Base-by-base conservation (phyloP, 2,329 filamentous ascomycete species). In the Arachnomyces sp. region DNA sequence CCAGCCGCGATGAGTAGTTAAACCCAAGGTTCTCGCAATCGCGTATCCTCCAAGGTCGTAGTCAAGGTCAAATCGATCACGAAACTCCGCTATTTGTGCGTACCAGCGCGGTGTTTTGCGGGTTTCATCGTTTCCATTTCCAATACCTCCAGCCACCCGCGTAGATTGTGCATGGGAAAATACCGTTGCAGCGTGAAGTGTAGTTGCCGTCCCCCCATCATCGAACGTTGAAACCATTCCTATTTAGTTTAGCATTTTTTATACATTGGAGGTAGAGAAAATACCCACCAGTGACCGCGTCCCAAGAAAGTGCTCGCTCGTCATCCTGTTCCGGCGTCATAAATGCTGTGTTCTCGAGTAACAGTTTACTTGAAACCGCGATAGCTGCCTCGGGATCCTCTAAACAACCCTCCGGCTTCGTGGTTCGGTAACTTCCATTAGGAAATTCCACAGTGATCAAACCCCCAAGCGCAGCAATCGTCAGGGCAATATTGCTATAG, bases 21-120 rank as follows among this genome's bases (percentile, higher is more conserved):
- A 57, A 2, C 77, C 77, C 70, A 74, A 78, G 6, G 69, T 63
- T 44, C 71, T 71, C 5, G 69, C 63, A n/a, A 66, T 56, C 6
- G 68, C 65, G 38, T 72, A 58, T 4, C 70, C 71, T 15, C 66
- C 67, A 2, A 79, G 61, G 36, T 72, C 69, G 33, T 70, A 62
- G 29, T 71, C 62, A 3, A 68, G 60, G 46, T 72, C 70, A 52
- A 72, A 80, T 25, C 54, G 54, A 17, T 61, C 61, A n/a, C 59
- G 54, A 30, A 57, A 50, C 4, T 52, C 50, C 28, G 61, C 59
- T 12, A 63, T 34, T 14, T 54, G 40, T 8, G 49, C 50, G 32
- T 48, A 54, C 61, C 62, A 64, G 12, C 50, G 44, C 12, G 54
- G 49, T 3, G 25, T 31, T 31, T 42, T 36, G 25, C 34, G 21